Conservation (phyloP, 2,329 filamentous ascomycete species). For the Xylogone sp. region DNA sequence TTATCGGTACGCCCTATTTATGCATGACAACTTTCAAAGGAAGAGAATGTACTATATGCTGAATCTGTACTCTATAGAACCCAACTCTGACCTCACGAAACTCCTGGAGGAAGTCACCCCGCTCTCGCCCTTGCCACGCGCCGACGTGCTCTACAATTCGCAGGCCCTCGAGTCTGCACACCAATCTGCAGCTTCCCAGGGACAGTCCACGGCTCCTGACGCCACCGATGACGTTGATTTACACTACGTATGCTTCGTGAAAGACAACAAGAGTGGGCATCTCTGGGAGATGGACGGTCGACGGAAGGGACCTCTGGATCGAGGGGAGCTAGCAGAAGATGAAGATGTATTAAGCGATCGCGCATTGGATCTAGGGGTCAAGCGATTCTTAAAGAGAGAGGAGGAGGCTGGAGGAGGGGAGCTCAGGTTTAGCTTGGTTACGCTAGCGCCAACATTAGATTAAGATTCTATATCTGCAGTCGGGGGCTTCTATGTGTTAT, state of each 20-base stretch:
- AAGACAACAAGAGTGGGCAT: conserved; percentile 61
- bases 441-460: conserved; percentile 21
- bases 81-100: conserved; percentile 44
- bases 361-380: conserved; percentile 65
- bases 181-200: conserved; percentile 80
- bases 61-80: conserved; percentile 31
- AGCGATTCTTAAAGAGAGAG: conserved; percentile 33
- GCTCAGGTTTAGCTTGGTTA: conserved; percentile 26
- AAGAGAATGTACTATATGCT: conserved; percentile 86
- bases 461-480: no score
- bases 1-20: conserved; percentile 87
- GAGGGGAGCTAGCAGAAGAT: conserved; percentile 41
- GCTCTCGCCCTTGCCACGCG: conserved; percentile 62
- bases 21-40: no score
- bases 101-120: conserved; percentile 69
- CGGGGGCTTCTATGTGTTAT: no score
- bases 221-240: conserved; percentile 78
- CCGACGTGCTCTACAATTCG: conserved; percentile 75
- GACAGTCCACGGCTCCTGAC: conserved; percentile 65
- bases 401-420: conserved; percentile 20
- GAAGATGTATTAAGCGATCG: conserved; percentile 75
- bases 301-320: conserved; percentile 56
- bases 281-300: conserved; percentile 72
- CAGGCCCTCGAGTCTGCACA: conserved; percentile 76
- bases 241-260: conserved; percentile 94